A percentile compares a stretch with the other conserved stretches of the same genome.
phyloP scores from a whole-genome alignment of 768 basidiomycete genomes.

The Agaricus bisporus region DNA sequence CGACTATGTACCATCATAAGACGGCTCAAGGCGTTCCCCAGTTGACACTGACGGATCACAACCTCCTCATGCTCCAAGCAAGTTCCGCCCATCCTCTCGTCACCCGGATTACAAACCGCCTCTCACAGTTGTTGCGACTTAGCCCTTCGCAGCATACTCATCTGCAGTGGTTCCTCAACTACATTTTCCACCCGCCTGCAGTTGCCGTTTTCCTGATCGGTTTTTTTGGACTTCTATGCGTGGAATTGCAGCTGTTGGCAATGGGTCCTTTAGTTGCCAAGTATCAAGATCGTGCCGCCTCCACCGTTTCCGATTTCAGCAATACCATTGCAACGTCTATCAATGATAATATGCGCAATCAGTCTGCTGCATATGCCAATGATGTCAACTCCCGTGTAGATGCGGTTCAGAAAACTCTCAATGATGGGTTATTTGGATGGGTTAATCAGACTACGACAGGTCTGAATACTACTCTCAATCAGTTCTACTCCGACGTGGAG shows the following conservation, averaged over 20 bases:
- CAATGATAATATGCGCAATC: slow-evolving; percentile 78
- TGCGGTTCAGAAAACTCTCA: slow-evolving; percentile 66
- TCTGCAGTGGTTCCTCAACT: slow-evolving; percentile 84
- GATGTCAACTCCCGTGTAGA: slow-evolving; percentile 70
- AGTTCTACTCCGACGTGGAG: slow-evolving; percentile 85
- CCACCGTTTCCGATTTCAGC: slow-evolving; percentile 61
- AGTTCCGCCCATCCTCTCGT: slow-evolving; percentile 70
- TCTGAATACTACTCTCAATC: slow-evolving; percentile 80
- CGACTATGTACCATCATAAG: slow-evolving; percentile 44
- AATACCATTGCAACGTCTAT: slow-evolving; percentile 67
- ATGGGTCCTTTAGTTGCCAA: slow-evolving; percentile 66
- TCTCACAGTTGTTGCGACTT: slow-evolving; percentile 47
- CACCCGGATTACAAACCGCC: slow-evolving; percentile 51
- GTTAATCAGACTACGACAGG: slow-evolving; percentile 85
- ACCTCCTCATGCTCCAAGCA: slow-evolving; percentile 69
- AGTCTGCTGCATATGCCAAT: slow-evolving; percentile 73
- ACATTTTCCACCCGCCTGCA: slow-evolving; percentile 88
- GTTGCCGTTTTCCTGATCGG: slow-evolving; percentile 90
- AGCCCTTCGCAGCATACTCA: slow-evolving; percentile 59
- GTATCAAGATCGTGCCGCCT: slow-evolving; percentile 56
- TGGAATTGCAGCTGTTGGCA: slow-evolving; percentile 82
- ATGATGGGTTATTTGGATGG: slow-evolving; percentile 91
- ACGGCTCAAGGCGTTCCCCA: slow-evolving; percentile 34
- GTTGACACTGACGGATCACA: slow-evolving; percentile 64
- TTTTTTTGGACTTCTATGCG: slow-evolving; percentile 80